A percentile compares a stretch with the other conserved stretches of the same genome.
Evolutionary conservation across 805 yeast species (phyloP).

Genomic region (Yamadazyma nakazawae): DNA sequence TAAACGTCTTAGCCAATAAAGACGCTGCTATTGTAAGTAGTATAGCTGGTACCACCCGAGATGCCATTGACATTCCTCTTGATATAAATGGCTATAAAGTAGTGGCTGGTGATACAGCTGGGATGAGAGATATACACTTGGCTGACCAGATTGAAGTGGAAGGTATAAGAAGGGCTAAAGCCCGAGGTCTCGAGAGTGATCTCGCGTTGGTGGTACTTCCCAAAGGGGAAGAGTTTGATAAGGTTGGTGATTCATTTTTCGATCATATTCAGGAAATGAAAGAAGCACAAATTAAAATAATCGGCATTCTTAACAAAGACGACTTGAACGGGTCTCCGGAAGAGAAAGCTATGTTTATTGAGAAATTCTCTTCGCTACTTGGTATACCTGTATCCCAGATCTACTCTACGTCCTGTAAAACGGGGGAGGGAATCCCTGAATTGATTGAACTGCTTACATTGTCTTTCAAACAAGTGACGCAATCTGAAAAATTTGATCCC

Average conservation of each 20-base stretch:
- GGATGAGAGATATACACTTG: constrained; percentile 53
- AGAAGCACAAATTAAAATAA: constrained; percentile 24
- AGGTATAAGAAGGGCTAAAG: constrained; percentile 78
- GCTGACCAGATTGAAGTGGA: constrained; percentile 65
- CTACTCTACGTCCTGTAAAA: constrained; percentile 56
- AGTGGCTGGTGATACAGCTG: constrained; percentile 89
- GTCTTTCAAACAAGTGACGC: constrained; percentile 48
- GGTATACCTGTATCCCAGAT: constrained; percentile 18
- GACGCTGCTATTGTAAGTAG: constrained; percentile 90
- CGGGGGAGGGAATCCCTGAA: constrained; percentile 51
- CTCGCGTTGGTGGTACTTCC: constrained; percentile 66
- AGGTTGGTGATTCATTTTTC: constrained; percentile 32
- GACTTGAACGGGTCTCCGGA: constrained; percentile 40
- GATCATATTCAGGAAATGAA: constrained; percentile 34
- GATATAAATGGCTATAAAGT: constrained; percentile 84
- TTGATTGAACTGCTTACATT: constrained; percentile 42
- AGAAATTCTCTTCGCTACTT: constrained; percentile 6
- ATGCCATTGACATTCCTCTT: constrained; percentile 74
- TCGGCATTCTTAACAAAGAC: constrained; percentile 56
- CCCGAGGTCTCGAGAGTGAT: constrained; percentile 59
- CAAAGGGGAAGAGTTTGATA: constrained; percentile 23
- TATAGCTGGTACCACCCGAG: constrained; percentile 93
- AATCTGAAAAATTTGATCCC: constrained; percentile 56
- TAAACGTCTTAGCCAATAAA: constrained; percentile 70
- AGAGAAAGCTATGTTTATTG: constrained; percentile 4